A percentile compares a stretch with the other conserved stretches of the same genome.
Conservation (phyloP, 345 rosid species). For the Turritis glabra region DNA sequence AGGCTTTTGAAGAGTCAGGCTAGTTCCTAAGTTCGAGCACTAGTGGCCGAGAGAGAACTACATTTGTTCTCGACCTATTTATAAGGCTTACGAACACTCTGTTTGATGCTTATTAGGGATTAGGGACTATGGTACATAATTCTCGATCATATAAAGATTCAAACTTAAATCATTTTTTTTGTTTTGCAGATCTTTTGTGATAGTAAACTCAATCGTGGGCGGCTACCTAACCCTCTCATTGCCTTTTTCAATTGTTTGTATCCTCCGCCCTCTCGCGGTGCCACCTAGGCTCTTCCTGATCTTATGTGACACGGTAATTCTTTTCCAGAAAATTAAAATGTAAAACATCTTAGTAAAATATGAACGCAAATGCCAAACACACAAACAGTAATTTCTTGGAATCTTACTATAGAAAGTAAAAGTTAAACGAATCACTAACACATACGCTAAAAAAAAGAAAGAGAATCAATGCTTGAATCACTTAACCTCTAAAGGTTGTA, state of each 20-base stretch:
- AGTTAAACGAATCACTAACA: background rate
- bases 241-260: slow-evolving; percentile 69
- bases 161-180: background rate
- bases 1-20: too few relatives aligned
- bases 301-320: slow-evolving; percentile 57
- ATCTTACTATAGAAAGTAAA: background rate
- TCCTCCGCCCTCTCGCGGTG: slow-evolving; percentile 61
- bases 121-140: background rate
- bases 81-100: background rate
- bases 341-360: background rate
- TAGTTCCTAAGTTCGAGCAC: background rate
- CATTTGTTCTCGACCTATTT: too few relatives aligned
- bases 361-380: background rate
- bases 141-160: background rate
- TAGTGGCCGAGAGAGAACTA: background rate
- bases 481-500: background rate
- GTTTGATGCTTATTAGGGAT: background rate
- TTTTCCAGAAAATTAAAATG: too few relatives aligned
- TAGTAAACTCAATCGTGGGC: slow-evolving; percentile 62
- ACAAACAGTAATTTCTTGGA: background rate
- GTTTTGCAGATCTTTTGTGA: slow-evolving; percentile 56
- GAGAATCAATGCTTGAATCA: background rate
- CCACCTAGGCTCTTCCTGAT: slow-evolving; percentile 63
- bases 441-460: background rate
- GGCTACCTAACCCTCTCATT: slow-evolving; percentile 71